Conservation (phyloP, 495 filamentous ascomycete genomes). For the Tuber microsphaerosporum region DNA sequence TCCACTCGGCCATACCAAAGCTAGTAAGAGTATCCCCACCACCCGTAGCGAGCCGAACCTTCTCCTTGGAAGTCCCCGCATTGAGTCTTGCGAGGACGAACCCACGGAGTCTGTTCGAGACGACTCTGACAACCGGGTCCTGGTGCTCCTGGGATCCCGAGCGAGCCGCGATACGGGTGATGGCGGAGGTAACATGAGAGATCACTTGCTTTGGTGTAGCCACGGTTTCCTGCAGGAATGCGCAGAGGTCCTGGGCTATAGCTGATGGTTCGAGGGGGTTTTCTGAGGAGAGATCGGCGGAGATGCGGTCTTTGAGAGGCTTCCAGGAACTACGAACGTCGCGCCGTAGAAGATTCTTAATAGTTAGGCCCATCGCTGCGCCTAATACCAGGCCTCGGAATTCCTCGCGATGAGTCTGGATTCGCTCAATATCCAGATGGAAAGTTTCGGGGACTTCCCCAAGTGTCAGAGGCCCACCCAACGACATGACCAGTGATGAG, state of each 20-base stretch:
- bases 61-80: slow-evolving; percentile 69
- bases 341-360: slow-evolving; percentile 90
- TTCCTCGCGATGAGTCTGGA: slow-evolving; percentile 59
- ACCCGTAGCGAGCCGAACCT: slow-evolving; percentile 69
- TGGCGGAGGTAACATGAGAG: slow-evolving; percentile 37
- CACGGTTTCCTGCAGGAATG: slow-evolving; percentile 50
- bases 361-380: slow-evolving; percentile 75
- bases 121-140: slow-evolving; percentile 73
- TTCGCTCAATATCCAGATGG: slow-evolving; percentile 65
- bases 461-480: slow-evolving; percentile 52
- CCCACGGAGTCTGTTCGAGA: slow-evolving; percentile 64
- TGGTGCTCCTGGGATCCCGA: slow-evolving; percentile 54
- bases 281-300: slow-evolving; percentile 52
- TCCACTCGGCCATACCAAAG: slow-evolving; percentile 80
- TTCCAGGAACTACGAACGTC: slow-evolving; percentile 88
- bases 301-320: slow-evolving; percentile 69
- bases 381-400: slow-evolving; percentile 69
- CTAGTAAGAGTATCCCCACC: slow-evolving; percentile 75
- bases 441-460: slow-evolving; percentile 76
- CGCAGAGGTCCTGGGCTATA: slow-evolving; percentile 47
- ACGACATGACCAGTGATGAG: slow-evolving; percentile 57
- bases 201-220: slow-evolving; percentile 44
- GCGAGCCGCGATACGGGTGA: slow-evolving; percentile 46
- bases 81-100: slow-evolving; percentile 72
- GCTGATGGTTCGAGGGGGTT: slow-evolving; percentile 58